Conservation (phyloP, 108 stramenopile genomes). For the Discostella pseudostelligera region DNA sequence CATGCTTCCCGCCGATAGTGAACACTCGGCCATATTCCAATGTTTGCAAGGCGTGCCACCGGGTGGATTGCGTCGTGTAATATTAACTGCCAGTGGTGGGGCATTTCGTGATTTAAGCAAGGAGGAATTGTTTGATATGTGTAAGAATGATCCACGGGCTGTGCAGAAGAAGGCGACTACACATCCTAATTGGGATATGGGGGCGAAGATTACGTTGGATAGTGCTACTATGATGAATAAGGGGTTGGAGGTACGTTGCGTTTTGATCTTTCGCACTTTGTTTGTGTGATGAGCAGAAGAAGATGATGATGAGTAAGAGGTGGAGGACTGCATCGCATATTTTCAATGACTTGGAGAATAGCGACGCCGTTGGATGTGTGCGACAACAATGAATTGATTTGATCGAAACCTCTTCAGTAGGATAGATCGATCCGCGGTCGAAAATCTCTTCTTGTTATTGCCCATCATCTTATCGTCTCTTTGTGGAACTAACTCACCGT, state of each 20-base stretch:
- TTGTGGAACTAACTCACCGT: too few species aligned
- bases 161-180: conserved; percentile 94
- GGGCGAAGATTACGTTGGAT: conserved; percentile 94
- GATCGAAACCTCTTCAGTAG: too few species aligned
- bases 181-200: conserved; percentile 97
- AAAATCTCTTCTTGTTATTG: too few species aligned
- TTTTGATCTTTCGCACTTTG: not conserved
- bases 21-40: conserved; percentile 97
- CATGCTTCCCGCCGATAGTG: conserved; percentile 95
- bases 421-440: too few species aligned
- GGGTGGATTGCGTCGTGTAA: conserved; percentile 86
- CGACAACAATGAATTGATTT: too few species aligned
- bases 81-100: conserved; percentile 94
- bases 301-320: too few species aligned
- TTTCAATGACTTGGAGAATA: too few species aligned
- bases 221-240: conserved; percentile 99
- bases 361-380: too few species aligned
- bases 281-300: too few species aligned
- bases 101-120: conserved; percentile 94
- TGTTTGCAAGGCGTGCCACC: conserved; percentile 94
- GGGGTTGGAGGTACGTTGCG: conserved; percentile 80
- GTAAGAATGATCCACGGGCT: conserved; percentile 73
- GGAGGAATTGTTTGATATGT: conserved; percentile 87
- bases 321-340: too few species aligned
- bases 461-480: too few species aligned